These are phyloP conservation scores for Suhomyces xylopsoci DNA, from an alignment of 805 yeast species.

Conservation along the genomic window DNA sequence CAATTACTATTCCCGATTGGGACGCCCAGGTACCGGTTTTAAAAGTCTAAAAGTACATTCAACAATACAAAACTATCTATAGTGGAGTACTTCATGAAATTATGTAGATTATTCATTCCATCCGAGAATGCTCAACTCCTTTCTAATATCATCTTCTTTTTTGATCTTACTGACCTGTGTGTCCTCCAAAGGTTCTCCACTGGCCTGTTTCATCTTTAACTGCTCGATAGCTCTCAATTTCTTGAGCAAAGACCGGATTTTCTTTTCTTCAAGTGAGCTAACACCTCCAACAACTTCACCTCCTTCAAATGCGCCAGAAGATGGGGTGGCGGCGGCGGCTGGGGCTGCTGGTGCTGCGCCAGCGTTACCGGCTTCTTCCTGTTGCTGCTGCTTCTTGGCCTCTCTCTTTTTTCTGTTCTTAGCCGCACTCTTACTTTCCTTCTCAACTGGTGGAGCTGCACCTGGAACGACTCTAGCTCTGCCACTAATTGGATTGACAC, in stretches of 20 bases:
- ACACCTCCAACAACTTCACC: slow-evolving; percentile 59
- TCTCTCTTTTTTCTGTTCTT: slow-evolving; percentile 77
- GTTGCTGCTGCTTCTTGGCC: slow-evolving; percentile 38
- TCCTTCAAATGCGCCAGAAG: slow-evolving; percentile 15
- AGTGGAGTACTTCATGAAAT: neutral
- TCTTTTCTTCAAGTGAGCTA: slow-evolving; percentile 81
- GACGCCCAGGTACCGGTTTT: neutral
- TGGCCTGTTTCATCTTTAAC: slow-evolving; percentile 78
- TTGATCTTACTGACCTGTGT: slow-evolving; percentile 88
- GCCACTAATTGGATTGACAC: slow-evolving; percentile 23
- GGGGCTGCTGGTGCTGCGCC: slow-evolving; percentile 12
- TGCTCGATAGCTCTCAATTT: slow-evolving; percentile 94
- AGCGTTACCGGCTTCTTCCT: slow-evolving; percentile 11
- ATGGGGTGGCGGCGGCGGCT: slow-evolving; percentile 14
- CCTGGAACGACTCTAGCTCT: slow-evolving; percentile 54
- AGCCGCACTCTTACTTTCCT: slow-evolving; percentile 62
- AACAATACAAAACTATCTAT: neutral
- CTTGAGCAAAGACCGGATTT: slow-evolving; percentile 84
- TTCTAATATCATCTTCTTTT: slow-evolving; percentile 78
- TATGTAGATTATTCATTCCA: slow-evolving; percentile 41
- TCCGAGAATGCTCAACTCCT: slow-evolving; percentile 73
- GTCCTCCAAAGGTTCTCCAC: slow-evolving; percentile 83
- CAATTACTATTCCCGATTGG: slow-evolving; percentile 5
- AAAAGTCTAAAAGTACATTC: neutral
- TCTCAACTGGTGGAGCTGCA: slow-evolving; percentile 44